Evolutionary conservation across 306 rosid species (phyloP).

Genomic region (Psophocarpus tetragonolobus): DNA sequence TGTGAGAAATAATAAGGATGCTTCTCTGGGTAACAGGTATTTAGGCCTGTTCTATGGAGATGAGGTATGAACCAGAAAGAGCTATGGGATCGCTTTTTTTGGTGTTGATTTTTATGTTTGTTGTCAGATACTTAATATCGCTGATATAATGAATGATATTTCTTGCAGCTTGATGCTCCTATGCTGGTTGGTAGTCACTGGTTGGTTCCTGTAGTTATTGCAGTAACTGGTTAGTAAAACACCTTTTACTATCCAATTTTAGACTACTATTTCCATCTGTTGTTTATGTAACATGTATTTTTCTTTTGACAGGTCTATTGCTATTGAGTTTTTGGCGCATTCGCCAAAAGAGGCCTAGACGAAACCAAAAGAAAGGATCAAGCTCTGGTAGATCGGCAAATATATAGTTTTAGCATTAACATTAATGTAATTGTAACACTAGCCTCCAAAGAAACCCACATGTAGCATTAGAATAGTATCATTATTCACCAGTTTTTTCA

Average conservation of each 20-base stretch:
- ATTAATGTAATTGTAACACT: constrained; percentile 39
- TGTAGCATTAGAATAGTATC: constrained; percentile 49
- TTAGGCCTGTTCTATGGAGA: constrained; percentile 74
- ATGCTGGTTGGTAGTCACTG: constrained; percentile 69
- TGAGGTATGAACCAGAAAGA: constrained; percentile 64
- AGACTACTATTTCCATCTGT: background rate
- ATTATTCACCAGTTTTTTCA: constrained; percentile 23
- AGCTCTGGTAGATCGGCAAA: constrained; percentile 64
- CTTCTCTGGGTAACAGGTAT: constrained; percentile 59
- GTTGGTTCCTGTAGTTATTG: constrained; percentile 73
- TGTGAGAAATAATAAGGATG: constrained; percentile 43
- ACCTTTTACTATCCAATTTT: constrained; percentile 10
- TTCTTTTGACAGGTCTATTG: constrained; percentile 54
- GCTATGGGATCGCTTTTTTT: background rate
- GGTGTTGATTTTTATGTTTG: background rate
- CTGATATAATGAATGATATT: constrained; percentile 31
- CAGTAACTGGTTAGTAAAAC: constrained; percentile 65
- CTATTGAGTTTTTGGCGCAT: constrained; percentile 82
- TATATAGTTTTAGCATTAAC: constrained; percentile 47
- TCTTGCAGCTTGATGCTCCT: constrained; percentile 77
- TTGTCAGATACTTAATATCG: constrained; percentile 16
- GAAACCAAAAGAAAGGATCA: constrained; percentile 79
- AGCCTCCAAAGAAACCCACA: constrained; percentile 9
- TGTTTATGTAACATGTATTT: background rate
- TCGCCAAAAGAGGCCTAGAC: constrained; percentile 77